Base-by-base conservation (phyloP, 1,284 basidiomycete genomes). In the Lignosus rhinocerotis region DNA sequence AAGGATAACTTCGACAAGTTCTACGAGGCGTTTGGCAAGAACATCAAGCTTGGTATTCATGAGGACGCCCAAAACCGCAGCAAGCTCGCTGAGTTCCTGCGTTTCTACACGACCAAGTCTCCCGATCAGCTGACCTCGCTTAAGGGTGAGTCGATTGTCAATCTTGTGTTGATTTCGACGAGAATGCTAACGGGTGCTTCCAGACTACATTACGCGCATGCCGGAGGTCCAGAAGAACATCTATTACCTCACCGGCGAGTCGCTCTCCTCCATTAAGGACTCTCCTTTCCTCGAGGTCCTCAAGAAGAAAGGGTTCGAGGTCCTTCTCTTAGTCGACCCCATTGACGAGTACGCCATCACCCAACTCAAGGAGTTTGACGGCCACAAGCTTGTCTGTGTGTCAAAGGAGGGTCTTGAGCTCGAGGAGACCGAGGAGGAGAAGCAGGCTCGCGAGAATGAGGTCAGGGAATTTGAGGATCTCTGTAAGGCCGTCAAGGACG, bases 231-330 rank as follows among this genome's bases (percentile, higher is more conserved):
- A 99, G 80, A 98, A 98, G 82, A 94, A 95, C 72, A 95, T 98
- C 77, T 98, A 98, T 87, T 98, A 96, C 85, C 90, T 99, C 70
- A 99, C 96, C 61, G 96, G 97, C 77, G 97, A 99, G 83, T 96
- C 94, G 11, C 91, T 99, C 59, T 88, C 87, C 61, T 86, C 94
- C 58, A 88, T 93, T 71, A 87, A 85, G 72, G 94, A 98, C 79
- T 98, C 96, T 59, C 96, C 96, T 39, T 99, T 99, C 96, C 88
- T 99, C 61, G 96, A 99, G 81, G 92, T 96, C 55, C 90, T 99
- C 76, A 98, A 98, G 91, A 96, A 96, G 92, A 99, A 96, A 87
- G 93, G 93, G 81, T 98, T 98, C 77, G 96, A 99, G 80, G 95
- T 98, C 60, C 85, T 99, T 51, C 89, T 99, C 69, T 91, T 99